These are phyloP conservation scores for Zoysia matrella DNA, from an alignment of 202 grass and related monocot genomes.

Conservation along the genomic window DNA sequence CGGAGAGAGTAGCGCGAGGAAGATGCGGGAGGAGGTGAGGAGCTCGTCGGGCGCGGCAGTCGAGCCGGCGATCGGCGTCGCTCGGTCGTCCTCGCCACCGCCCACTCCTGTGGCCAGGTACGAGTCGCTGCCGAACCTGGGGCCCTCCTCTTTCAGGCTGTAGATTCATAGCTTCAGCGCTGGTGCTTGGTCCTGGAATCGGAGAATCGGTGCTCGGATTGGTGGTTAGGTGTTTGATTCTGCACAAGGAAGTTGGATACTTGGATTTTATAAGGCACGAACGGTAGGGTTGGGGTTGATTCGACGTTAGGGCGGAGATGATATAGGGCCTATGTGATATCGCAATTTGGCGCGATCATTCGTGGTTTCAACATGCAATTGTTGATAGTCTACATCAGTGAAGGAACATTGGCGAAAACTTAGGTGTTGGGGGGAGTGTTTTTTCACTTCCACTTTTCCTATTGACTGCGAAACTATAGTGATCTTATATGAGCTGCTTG, in stretches of 20 bases:
- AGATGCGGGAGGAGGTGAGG: conserved; percentile 92
- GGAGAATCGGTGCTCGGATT: not conserved
- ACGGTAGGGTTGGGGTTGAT: conserved; percentile 13
- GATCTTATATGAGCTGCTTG: conserved; percentile 12
- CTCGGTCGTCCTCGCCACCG: conserved; percentile 68
- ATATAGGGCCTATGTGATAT: conserved; percentile 1
- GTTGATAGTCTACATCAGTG: conserved; percentile 5
- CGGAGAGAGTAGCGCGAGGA: conserved; percentile 27
- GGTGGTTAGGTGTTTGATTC: conserved; percentile 4
- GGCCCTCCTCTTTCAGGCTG: not conserved
- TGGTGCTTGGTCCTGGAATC: conserved; percentile 19
- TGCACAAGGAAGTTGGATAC: not conserved
- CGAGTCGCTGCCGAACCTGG: not conserved
- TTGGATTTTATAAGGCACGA: conserved; percentile 23
- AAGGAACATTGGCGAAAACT: not conserved
- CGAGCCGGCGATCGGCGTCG: conserved; percentile 56
- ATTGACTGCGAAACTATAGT: conserved; percentile 6
- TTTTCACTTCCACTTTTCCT: not conserved
- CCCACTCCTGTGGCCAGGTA: conserved; percentile 89
- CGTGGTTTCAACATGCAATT: not conserved
- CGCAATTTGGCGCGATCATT: not conserved
- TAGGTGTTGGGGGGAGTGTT: not conserved
- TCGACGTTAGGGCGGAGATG: conserved; percentile 8
- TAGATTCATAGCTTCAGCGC: conserved; percentile 39
- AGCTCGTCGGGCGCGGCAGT: conserved; percentile 72